These are phyloP conservation scores for Pezicula neosporulosa DNA, from an alignment of 2,329 filamentous ascomycete genomes.

Conservation along the genomic window DNA sequence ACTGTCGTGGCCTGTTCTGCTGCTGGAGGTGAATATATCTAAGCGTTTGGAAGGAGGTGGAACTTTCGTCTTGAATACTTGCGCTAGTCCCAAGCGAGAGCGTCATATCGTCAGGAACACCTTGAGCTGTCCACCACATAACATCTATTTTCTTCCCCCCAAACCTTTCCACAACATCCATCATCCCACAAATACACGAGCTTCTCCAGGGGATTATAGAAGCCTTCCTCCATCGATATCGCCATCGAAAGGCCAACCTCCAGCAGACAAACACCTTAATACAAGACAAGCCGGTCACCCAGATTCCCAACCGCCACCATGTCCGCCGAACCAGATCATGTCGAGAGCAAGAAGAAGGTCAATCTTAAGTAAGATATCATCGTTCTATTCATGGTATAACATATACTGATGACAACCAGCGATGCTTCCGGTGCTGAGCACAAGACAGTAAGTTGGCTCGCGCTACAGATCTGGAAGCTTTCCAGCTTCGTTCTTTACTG, in stretches of 20 bases:
- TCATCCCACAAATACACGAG: background rate
- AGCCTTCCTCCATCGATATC: background rate
- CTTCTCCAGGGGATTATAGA: background rate
- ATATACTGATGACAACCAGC: constrained; percentile 49
- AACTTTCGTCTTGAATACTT: background rate
- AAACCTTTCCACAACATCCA: background rate
- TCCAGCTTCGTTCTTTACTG: constrained; percentile 25
- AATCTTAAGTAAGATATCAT: constrained; percentile 67
- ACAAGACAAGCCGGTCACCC: background rate
- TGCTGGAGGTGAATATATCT: constrained; percentile 3
- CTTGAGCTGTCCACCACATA: constrained; percentile 1
- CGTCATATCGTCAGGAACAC: background rate
- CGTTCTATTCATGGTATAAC: constrained; percentile 1
- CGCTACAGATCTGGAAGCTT: constrained; percentile 23
- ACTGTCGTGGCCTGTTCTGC: constrained; percentile 4
- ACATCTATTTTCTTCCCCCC: background rate
- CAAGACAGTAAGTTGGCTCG: constrained; percentile 63
- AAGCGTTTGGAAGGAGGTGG: constrained; percentile 1
- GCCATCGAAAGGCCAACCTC: background rate
- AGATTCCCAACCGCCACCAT: constrained; percentile 46
- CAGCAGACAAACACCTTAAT: background rate
- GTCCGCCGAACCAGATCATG: constrained; percentile 63
- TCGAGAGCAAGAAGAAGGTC: constrained; percentile 75
- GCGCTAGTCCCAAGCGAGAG: background rate
- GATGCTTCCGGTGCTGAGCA: constrained; percentile 86